Conservation (phyloP, 176 grass and related monocot genomes). For the Ananas comosus region DNA sequence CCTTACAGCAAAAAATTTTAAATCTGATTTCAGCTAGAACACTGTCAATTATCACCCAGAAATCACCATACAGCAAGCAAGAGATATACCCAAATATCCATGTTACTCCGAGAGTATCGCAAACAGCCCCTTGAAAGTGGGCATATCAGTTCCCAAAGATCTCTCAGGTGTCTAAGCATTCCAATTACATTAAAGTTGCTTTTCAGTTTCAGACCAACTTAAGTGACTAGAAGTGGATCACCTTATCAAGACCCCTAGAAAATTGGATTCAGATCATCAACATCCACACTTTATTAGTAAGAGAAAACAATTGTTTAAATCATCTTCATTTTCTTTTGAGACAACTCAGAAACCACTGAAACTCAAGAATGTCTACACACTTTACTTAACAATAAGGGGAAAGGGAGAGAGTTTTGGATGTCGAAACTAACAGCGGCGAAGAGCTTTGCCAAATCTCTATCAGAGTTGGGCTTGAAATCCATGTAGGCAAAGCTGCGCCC, state of each 20-base stretch:
- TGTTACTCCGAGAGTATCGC: too few species aligned
- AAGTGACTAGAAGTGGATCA: neutral
- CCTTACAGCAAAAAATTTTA: too few species aligned
- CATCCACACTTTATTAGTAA: neutral
- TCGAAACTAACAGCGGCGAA: conserved; percentile 48
- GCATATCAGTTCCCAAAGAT: too few species aligned
- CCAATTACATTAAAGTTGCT: neutral
- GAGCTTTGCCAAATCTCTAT: conserved; percentile 67
- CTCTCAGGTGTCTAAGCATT: neutral
- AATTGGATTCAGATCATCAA: neutral
- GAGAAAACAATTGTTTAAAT: neutral
- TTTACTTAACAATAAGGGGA: neutral
- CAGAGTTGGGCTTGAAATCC: conserved; percentile 64
- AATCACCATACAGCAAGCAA: too few species aligned
- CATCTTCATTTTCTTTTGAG: neutral
- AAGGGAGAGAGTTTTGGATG: neutral
- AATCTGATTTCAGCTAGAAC: too few species aligned
- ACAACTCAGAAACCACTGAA: neutral
- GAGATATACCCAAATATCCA: too few species aligned
- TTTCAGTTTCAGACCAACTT: neutral
- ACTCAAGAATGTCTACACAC: neutral
- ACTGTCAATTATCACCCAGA: too few species aligned
- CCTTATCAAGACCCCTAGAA: neutral
- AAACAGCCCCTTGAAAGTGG: too few species aligned
- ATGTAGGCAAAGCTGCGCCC: conserved; percentile 75